Evolutionary conservation across 2,329 filamentous ascomycete species (phyloP).

Genomic region (Fonsecaea monophora): DNA sequence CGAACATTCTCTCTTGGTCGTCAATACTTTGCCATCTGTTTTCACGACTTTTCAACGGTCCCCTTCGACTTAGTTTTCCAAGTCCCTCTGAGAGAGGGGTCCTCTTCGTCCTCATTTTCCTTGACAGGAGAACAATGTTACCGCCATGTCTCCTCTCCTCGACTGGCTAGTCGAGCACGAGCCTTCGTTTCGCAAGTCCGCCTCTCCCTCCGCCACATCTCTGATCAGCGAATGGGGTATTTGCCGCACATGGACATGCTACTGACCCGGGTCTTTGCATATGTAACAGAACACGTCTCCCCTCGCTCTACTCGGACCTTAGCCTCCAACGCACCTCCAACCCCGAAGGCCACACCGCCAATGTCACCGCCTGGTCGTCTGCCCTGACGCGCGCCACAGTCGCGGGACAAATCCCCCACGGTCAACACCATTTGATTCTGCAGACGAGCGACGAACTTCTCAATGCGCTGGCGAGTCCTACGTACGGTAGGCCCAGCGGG

Average conservation of each 20-base stretch:
- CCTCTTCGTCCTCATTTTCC: background rate
- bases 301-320: constrained; percentile 90
- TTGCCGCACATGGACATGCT: background rate
- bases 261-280: constrained; percentile 6
- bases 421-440: constrained; percentile 56
- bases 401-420: constrained; percentile 63
- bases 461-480: constrained; percentile 73
- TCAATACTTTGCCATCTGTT: background rate
- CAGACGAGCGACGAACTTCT: constrained; percentile 68
- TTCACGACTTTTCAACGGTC: background rate
- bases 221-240: background rate
- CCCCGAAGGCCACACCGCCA: constrained; percentile 83
- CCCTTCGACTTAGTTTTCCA: background rate
- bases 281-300: constrained; percentile 70
- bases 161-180: constrained; percentile 40
- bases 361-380: constrained; percentile 77
- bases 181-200: constrained; percentile 39
- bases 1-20: background rate
- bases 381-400: constrained; percentile 73
- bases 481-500: constrained; percentile 81
- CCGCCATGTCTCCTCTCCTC: constrained; percentile 32
- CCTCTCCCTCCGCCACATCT: background rate
- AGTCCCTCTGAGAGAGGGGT: background rate
- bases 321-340: constrained; percentile 75
- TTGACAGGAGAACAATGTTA: constrained; percentile 7